A percentile compares a stretch with the other conserved stretches of the same genome.
Conservation (phyloP, 106 monocot species). For the Acorus gramineus region DNA sequence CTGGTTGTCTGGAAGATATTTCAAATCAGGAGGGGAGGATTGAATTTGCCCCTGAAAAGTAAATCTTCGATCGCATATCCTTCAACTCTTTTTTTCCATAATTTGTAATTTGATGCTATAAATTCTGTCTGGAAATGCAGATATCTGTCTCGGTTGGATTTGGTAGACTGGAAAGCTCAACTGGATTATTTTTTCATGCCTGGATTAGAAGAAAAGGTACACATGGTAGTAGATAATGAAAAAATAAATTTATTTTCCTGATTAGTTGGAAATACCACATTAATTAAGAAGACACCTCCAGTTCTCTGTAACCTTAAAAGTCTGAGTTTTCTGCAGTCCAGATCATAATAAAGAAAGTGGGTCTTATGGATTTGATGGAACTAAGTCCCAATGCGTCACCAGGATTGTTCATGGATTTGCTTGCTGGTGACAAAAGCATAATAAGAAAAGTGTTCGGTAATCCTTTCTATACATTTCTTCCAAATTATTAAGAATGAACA, state of each 20-base stretch:
- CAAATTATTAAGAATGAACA: background rate
- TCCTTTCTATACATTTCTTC: background rate
- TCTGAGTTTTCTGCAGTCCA: conserved; percentile 88
- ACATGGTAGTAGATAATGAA: conserved; percentile 2
- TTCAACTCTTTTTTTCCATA: background rate
- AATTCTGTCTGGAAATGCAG: conserved; percentile 13
- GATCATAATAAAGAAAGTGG: conserved; percentile 59
- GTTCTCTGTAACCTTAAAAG: conserved; percentile 22
- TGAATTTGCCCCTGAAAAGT: conserved; percentile 71
- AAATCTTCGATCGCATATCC: background rate
- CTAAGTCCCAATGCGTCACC: conserved; percentile 26
- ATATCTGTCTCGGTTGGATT: conserved; percentile 66
- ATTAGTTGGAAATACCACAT: background rate
- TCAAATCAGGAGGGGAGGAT: conserved; percentile 9
- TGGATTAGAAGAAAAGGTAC: conserved; percentile 56
- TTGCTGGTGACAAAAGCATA: conserved; percentile 68
- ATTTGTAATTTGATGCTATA: no score
- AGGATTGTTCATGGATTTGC: conserved; percentile 48
- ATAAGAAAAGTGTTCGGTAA: conserved; percentile 68
- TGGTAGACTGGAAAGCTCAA: conserved; percentile 73
- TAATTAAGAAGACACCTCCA: background rate
- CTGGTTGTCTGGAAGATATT: conserved; percentile 7
- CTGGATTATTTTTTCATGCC: conserved; percentile 49
- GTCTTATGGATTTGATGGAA: conserved; percentile 52
- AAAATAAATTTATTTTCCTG: background rate